Evolutionary conservation across 331 rosid species (phyloP).

Genomic region (Dryas integrifolia): DNA sequence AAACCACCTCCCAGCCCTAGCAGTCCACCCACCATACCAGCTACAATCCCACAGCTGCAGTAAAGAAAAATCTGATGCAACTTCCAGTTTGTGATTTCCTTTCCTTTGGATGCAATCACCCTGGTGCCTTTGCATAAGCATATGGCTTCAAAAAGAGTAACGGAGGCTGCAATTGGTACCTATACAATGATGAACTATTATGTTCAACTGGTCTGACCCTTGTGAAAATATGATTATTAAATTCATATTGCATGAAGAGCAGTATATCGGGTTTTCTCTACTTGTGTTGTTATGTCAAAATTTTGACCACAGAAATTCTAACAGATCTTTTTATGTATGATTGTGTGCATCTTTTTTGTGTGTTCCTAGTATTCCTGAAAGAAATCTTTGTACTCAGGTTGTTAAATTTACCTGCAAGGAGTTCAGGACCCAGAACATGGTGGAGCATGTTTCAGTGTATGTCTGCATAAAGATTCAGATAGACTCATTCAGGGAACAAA

Average conservation of each 20-base stretch:
- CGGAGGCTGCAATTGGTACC: slow-evolving; percentile 67
- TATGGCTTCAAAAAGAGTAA: slow-evolving; percentile 63
- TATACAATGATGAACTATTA: slow-evolving; percentile 18
- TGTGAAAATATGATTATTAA: not conserved
- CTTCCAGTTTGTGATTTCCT: slow-evolving; percentile 71
- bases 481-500: slow-evolving; percentile 11
- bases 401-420: slow-evolving; percentile 60
- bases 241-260: not conserved
- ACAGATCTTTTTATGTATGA: not conserved
- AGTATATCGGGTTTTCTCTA: too few relatives aligned
- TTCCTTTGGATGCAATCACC: slow-evolving; percentile 72
- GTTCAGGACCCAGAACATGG: slow-evolving; percentile 66
- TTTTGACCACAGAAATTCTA: not conserved
- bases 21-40: slow-evolving; percentile 76
- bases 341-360: not conserved
- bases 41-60: slow-evolving; percentile 63
- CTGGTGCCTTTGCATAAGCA: slow-evolving; percentile 64
- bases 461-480: slow-evolving; percentile 50
- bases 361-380: not conserved
- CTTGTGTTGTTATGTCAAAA: too few relatives aligned
- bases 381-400: not conserved
- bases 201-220: not conserved
- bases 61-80: slow-evolving; percentile 52
- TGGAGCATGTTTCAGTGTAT: slow-evolving; percentile 62
- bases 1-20: slow-evolving; percentile 81